A percentile compares a stretch with the other conserved stretches of the same genome.
These are phyloP conservation scores for Colletotrichum horii DNA, from an alignment of 2,329 filamentous ascomycete species.

Conservation along the genomic window DNA sequence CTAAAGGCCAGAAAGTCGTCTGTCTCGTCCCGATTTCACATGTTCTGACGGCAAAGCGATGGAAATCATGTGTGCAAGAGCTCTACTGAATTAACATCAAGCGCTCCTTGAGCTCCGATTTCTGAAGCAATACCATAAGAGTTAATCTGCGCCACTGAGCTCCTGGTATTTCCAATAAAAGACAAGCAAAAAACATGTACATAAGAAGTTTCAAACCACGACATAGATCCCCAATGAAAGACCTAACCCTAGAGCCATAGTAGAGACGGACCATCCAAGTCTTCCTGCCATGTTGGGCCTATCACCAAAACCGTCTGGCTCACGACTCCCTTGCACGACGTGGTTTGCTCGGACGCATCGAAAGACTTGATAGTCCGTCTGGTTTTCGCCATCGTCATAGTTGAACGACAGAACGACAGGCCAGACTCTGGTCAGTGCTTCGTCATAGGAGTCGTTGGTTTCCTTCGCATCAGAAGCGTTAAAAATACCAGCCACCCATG, in stretches of 20 bases:
- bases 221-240: neutral
- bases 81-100: neutral
- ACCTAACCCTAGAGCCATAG: neutral
- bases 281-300: neutral
- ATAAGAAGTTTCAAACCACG: neutral
- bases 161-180: neutral
- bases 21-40: neutral
- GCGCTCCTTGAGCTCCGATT: neutral
- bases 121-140: rapidly evolving
- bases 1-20: neutral
- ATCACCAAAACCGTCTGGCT: neutral
- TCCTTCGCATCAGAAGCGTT: neutral
- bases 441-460: neutral
- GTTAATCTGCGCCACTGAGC: neutral
- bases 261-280: neutral
- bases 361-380: neutral
- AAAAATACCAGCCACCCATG: neutral
- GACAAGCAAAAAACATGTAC: rapidly evolving
- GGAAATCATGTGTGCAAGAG: neutral
- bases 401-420: neutral
- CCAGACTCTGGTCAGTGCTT: neutral
- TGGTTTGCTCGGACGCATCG: neutral
- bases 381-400: neutral
- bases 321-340: neutral
- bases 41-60: neutral